Base-by-base conservation (phyloP, 169 alveolate genomes). In the Plasmodium adleri region DNA sequence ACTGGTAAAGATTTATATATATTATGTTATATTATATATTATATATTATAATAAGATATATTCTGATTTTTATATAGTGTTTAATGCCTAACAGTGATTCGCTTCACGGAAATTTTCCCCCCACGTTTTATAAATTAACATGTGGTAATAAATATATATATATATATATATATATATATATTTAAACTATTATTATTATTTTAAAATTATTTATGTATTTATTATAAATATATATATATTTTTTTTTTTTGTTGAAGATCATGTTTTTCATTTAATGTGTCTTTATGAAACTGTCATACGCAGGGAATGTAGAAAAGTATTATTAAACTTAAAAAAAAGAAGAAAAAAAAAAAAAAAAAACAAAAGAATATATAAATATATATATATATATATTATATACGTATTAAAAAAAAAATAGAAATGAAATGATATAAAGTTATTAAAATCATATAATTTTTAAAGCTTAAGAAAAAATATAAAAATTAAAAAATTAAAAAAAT, bases 81-180 rank as follows among this genome's bases (percentile, higher is more conserved):
- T 63, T 80, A 68, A 80, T 80, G 90, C 90, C 90, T 7, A 67
- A 68, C 54, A 80, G 83, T 39, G 90, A 80, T 32, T 80, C 90
- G 12, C 39, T 80, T 9, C 90, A 80, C 50, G 90, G 90, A 72
- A 80, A 80, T 39, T 47, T 80, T 74, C 90, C 90, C 9, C 90
- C 90, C 3, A 45, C 52, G 49, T 54, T 80, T 66, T 80, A 80
- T 62, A 80, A 80, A 54, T 60, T 80, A 72, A 66, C 50, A 64
- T 80, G 90, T 66, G 90, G 90, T 80, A 80, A 15, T 20, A 7
- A 20, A 72, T 9, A 32, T 7, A 47, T 74, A 28, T 74, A 15
- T 59, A 39, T 43, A 24, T 9, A 45, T 32, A 24, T 20, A 43
- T 1, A 59, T 50, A 72, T 50, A 9, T 17, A 4, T 1, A 7